Base-by-base conservation (phyloP, 805 yeast genomes). In the Lipomyces yamadae region DNA sequence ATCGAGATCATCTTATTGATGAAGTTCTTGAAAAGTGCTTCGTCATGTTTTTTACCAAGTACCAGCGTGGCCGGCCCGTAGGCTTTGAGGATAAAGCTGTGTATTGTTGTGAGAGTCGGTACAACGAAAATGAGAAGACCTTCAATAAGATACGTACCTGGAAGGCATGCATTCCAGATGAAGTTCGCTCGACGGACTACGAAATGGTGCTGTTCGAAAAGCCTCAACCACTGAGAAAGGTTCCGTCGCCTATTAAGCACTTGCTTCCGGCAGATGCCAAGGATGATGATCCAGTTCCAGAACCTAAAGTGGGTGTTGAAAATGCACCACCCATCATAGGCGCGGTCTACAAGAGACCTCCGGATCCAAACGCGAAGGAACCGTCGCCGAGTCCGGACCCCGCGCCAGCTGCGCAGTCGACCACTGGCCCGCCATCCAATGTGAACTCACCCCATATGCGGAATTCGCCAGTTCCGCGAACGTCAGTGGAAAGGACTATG, bases 121-220 rank as follows among this genome's bases (percentile, higher is more conserved):
- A 93, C 79, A 94, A 94, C 76, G 98, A 94, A 76, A 83, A 86
- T 63, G 97, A 91, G 74, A 91, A 91, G 77, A 88, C 88, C 35
- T 95, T 95, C 82, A 95, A 94, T 79, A 90, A 94, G 76, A 95
- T 95, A 74, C 85, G 98, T 75, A 94, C 99, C 2, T 95, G 99
- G 99, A 94, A 92, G 78, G 98, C 98, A 5, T 95, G 98, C 81
- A 83, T 95, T 72, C 99, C 99, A 0, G 98, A 95, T 78, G 98
- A 94, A 78, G 90, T 94, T 58, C 86, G 98, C 74, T 92, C 90
- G 70, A 81, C 82, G 63, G 83, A 80, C 70, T 81, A 81, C 67
- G 77, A 78, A 18, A 80, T 80, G 82, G 80, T 77, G 58, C 73
- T 79, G 63, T 94, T 91, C 74, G 98, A 93, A 74, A 89, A 90